A percentile compares a stretch with the other conserved stretches of the same genome.
phyloP scores from a whole-genome alignment of 768 basidiomycete species.

The Leccinum variicolor region DNA sequence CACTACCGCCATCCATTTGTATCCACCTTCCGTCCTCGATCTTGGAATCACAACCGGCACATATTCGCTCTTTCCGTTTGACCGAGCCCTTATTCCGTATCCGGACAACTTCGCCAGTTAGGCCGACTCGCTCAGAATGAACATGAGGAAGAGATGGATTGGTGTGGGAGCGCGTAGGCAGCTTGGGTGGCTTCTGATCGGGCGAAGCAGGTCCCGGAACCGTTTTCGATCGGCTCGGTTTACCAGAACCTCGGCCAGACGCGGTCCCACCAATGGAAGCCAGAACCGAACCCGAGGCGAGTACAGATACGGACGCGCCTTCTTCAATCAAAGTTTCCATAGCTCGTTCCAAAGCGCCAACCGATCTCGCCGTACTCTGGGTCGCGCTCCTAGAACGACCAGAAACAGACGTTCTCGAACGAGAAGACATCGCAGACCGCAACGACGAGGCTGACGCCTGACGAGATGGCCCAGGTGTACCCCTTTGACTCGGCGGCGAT shows the following conservation, averaged over 20 bases:
- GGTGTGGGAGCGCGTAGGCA: conserved; percentile 55
- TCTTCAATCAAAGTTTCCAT: conserved; percentile 53
- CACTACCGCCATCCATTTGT: conserved; percentile 65
- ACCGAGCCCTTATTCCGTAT: conserved; percentile 32
- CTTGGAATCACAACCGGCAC: conserved; percentile 62
- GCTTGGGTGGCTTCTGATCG: conserved; percentile 47
- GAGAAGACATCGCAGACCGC: conserved; percentile 19
- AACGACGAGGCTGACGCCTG: conserved; percentile 25
- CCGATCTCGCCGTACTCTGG: conserved; percentile 27
- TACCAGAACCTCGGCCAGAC: conserved; percentile 21
- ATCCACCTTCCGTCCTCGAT: conserved; percentile 86
- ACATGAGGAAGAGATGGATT: conserved; percentile 39
- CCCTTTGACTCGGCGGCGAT: conserved; percentile 16
- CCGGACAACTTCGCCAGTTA: conserved; percentile 27
- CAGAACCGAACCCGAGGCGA: conserved; percentile 33
- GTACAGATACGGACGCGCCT: conserved; percentile 32
- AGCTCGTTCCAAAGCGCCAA: conserved; percentile 44
- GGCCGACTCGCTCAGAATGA: conserved; percentile 27
- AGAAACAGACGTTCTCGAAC: conserved; percentile 8
- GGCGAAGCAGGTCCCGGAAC: conserved; percentile 45
- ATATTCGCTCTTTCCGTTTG: conserved; percentile 42
- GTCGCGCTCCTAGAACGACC: conserved; percentile 26
- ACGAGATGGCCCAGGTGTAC: conserved; percentile 23
- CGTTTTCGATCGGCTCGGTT: conserved; percentile 48
- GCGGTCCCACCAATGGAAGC: conserved; percentile 26